Evolutionary conservation across 768 basidiomycete species (phyloP), one percentile per base, ranked within the genome.

Genomic region (Chlorophyllum brunneum): DNA sequence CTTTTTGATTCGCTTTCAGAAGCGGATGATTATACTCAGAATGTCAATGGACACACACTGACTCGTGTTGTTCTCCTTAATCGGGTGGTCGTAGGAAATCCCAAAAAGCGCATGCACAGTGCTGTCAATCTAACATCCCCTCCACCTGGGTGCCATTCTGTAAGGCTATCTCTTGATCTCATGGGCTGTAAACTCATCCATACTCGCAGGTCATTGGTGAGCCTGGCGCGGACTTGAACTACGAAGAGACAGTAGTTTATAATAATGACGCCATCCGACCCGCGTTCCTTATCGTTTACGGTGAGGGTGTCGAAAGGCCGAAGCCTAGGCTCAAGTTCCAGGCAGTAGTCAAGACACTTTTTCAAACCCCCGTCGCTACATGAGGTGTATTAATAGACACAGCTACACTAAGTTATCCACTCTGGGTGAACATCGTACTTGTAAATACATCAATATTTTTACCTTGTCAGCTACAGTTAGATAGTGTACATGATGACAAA

Each of bases 171-270:
- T 16, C 15, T 46, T 24, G 15, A 47, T 20, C 4, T 55, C n/a
- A 41, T 22, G 27, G 2, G 56, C 6, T 55, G 22, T 13, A 49
- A 34, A 46, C 49, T 29, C 7, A 38, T 16, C 18, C 39, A 30
- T 23, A 26, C 30, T 31, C 34, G 6, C 51, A 85, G 83, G 71
- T 86, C 18, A 66, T 79, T 6, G 85, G 84, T 2, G 72, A 79
- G 55, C 84, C 83, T n/a, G 85, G 85, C 1, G 67, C 65, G 33
- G 81, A 83, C 60, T 66, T 86, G 43, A 86, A 85, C 60, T 85
- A 84, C 54, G 82, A 81, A 63, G 85, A 86, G 63, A 85, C 81
- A 3, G 82, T 85, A 6, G 82, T 83, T 11, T 86, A 86, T 58
- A 60, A 70, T 38, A 84, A 85, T 58, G 82, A 85, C 56, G 83